Evolutionary conservation across 345 rosid species (phyloP), one percentile per base, ranked within the genome.

Genomic region (Eucalyptus sp.): DNA sequence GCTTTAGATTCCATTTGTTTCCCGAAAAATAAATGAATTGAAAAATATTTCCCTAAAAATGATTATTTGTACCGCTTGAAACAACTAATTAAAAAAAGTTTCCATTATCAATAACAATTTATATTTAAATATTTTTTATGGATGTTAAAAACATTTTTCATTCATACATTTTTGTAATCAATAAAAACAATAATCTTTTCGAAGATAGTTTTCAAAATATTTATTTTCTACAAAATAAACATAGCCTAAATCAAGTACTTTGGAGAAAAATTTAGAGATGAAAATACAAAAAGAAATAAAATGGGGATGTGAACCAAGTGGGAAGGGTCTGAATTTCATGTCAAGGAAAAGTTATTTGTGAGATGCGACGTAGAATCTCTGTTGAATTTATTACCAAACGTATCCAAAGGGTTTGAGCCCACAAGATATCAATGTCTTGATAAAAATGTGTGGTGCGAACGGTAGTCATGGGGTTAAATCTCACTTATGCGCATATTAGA

Each of bases 51-150:
- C 8, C 0, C 4, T 27, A 11, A 62, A 27, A 62, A 29, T 62
- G 31, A 62, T 62, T 29, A 6, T 27, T 0, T 27, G 1, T 27
- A 62, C 13, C 3, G 0, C 2, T 62, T 12, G 33, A 62, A 62
- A 62, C n/a, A 62, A 29, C 10, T 60, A 60, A 17, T 60, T 27
- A 12, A 62, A 27, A 62, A 62, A 29, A 29, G 4, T 62, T 62
- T 62, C 16, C 9, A 2, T 29, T 27, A 60, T 60, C 31, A 0
- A 62, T 6, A 29, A 29, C 0, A 29, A 27, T 29, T 27, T 62
- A 27, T 62, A 29, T 13, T 62, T 12, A 1, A 62, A 62, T 29
- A 27, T 60, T 62, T 60, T 60, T 27, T 12, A 6, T 62, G 33
- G 14, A 27, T 62, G 4, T 13, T 62, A n/a, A 27, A 27, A 27